phyloP scores from a whole-genome alignment of 2,329 filamentous ascomycete genomes.

The Sporothrix pallida region DNA sequence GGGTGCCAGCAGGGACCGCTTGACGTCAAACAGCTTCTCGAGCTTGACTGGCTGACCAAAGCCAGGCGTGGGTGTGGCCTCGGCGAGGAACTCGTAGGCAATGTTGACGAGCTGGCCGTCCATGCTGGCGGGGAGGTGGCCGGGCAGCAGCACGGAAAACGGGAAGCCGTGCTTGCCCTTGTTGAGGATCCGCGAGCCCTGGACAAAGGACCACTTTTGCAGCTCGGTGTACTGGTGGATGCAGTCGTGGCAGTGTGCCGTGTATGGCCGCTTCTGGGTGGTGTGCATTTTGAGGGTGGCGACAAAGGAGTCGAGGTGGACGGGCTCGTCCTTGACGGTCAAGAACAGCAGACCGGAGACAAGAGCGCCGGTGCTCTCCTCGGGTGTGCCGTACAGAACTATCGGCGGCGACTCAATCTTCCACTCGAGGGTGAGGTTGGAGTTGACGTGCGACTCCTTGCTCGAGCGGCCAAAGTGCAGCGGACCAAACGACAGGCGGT shows the following conservation, averaged over 20 bases:
- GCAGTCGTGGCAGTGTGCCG: constrained; percentile 79
- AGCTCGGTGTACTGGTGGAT: constrained; percentile 72
- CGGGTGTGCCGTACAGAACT: constrained; percentile 77
- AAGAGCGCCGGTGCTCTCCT: constrained; percentile 80
- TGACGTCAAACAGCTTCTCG: constrained; percentile 71
- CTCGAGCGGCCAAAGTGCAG: constrained; percentile 51
- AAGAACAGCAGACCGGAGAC: constrained; percentile 83
- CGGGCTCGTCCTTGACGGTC: constrained; percentile 67
- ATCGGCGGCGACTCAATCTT: constrained; percentile 85
- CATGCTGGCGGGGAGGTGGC: constrained; percentile 83
- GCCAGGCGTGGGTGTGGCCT: constrained; percentile 65
- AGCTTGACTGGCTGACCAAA: constrained; percentile 60
- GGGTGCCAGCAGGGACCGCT: constrained; percentile 75
- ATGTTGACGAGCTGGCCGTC: constrained; percentile 75
- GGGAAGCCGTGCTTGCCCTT: constrained; percentile 77
- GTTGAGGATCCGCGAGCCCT: constrained; percentile 56
- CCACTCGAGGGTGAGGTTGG: constrained; percentile 56
- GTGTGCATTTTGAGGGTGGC: constrained; percentile 74
- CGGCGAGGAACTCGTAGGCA: constrained; percentile 77
- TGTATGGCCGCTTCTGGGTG: constrained; percentile 81
- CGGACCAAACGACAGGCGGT: constrained; percentile 49
- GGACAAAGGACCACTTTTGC: constrained; percentile 78
- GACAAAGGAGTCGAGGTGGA: constrained; percentile 73
- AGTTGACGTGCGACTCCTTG: constrained; percentile 50
- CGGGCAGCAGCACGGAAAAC: constrained; percentile 85